Evolutionary conservation across 495 filamentous ascomycete genomes (phyloP).

Genomic region (Tricharina praecox): DNA sequence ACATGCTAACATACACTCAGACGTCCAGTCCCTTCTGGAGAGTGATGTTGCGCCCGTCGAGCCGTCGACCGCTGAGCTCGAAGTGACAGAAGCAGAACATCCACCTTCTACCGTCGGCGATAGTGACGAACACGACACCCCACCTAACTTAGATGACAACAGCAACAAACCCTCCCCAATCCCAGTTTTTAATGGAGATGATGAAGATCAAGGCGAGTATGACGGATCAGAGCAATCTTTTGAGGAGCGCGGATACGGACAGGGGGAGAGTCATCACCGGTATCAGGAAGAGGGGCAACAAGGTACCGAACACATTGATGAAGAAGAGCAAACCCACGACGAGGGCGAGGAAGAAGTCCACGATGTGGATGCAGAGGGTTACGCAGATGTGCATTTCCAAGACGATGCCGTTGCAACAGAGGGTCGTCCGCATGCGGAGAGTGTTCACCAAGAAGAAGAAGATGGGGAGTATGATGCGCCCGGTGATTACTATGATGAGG

Average conservation of each 20-base stretch:
- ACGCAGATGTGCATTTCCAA: neutral
- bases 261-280: neutral
- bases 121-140: neutral
- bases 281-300: slow-evolving; percentile 1
- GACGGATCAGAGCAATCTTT: neutral
- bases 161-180: slow-evolving; percentile 6
- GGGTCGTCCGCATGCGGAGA: neutral
- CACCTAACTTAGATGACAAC: slow-evolving; percentile 4
- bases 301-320: neutral
- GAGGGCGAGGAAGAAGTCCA: neutral
- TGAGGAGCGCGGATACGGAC: neutral
- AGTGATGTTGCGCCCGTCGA: no score
- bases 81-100: no score
- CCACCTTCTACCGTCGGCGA: neutral
- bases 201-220: slow-evolving; percentile 7
- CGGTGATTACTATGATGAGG: slow-evolving; percentile 4
- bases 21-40: no score
- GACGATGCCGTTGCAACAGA: neutral
- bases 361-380: neutral
- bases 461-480: neutral
- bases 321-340: neutral
- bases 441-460: neutral
- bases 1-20: no score
- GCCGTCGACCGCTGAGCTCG: no score
- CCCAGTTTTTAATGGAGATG: slow-evolving; percentile 4